Evolutionary conservation across 176 grass and related monocot species (phyloP).

Genomic region (Aegilops longissima): DNA sequence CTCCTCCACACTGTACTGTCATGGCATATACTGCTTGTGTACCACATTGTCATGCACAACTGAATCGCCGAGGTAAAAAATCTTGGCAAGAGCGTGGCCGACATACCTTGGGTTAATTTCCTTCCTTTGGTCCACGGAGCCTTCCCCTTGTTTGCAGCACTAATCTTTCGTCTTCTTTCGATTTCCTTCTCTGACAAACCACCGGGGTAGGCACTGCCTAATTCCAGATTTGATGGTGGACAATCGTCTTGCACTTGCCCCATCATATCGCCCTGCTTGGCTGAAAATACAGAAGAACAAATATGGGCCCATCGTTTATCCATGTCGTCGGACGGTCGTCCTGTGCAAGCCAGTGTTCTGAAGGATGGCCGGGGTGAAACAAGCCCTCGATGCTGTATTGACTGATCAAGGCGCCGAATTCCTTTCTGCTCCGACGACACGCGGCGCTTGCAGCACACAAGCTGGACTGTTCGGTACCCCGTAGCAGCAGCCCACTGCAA

Average conservation of each 20-base stretch:
- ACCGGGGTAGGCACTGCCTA: background rate
- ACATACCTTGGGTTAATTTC: conserved; percentile 56
- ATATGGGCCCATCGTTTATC: conserved; percentile 6
- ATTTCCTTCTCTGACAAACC: conserved; percentile 56
- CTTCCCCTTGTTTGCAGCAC: conserved; percentile 70
- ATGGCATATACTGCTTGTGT: background rate
- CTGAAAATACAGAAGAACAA: conserved; percentile 17
- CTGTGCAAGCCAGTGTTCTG: background rate
- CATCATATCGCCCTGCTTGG: background rate
- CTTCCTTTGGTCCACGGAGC: conserved; percentile 78
- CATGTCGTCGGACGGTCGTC: background rate
- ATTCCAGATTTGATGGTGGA: background rate
- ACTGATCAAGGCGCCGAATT: too few relatives aligned
- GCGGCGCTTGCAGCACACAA: background rate
- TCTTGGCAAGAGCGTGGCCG: background rate
- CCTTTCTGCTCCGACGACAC: background rate
- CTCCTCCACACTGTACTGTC: conserved; percentile 16
- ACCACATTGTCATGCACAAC: background rate
- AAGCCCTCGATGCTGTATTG: too few relatives aligned
- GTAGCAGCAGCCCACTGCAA: background rate
- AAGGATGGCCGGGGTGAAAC: conserved; percentile 24
- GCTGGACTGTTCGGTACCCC: background rate
- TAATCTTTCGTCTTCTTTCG: conserved; percentile 76
- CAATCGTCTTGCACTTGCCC: background rate
- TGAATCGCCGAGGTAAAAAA: background rate